These are phyloP conservation scores for Trypanosoma brucei DNA, from an alignment of 208 protist genomes.

Conservation along the genomic window DNA sequence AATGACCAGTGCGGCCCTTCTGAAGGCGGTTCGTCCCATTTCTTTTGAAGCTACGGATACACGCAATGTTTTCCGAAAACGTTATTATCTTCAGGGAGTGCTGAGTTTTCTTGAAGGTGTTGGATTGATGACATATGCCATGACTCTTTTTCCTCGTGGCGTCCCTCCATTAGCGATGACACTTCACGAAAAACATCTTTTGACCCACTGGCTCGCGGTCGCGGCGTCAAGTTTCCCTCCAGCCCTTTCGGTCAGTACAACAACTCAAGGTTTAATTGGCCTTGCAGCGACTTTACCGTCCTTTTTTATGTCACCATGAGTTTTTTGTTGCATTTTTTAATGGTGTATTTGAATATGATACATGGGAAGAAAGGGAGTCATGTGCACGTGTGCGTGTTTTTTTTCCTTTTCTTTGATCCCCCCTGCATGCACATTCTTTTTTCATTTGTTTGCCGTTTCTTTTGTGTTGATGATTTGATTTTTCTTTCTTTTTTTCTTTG, in stretches of 20 bases:
- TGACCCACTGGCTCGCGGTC: conserved; percentile 28
- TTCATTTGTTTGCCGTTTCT: too few relatives aligned
- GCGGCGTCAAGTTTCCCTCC: conserved; percentile 58
- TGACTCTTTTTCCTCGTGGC: conserved; percentile 50
- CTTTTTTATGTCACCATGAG: conserved; percentile 8
- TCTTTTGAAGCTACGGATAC: conserved; percentile 48
- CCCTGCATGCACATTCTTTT: too few relatives aligned
- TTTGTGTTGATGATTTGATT: too few relatives aligned
- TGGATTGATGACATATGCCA: conserved; percentile 67
- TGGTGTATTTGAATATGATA: too few relatives aligned
- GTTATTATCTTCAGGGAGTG: conserved; percentile 17
- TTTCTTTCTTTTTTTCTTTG: too few relatives aligned
- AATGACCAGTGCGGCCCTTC: conserved; percentile 12
- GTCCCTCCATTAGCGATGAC: conserved; percentile 23
- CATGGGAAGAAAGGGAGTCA: too few relatives aligned
- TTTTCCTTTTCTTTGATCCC: too few relatives aligned
- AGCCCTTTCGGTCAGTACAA: conserved; percentile 31
- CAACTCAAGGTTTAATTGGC: conserved; percentile 68
- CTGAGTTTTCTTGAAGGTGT: conserved; percentile 47
- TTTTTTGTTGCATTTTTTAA: not conserved
- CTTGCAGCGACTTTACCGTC: conserved; percentile 54
- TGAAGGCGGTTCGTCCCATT: conserved; percentile 30
- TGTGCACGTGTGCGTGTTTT: too few relatives aligned
- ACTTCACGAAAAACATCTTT: conserved; percentile 33
- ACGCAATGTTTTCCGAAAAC: conserved; percentile 35